phyloP scores from a whole-genome alignment of 768 basidiomycete species.

The Paxillus ammoniavirescens region DNA sequence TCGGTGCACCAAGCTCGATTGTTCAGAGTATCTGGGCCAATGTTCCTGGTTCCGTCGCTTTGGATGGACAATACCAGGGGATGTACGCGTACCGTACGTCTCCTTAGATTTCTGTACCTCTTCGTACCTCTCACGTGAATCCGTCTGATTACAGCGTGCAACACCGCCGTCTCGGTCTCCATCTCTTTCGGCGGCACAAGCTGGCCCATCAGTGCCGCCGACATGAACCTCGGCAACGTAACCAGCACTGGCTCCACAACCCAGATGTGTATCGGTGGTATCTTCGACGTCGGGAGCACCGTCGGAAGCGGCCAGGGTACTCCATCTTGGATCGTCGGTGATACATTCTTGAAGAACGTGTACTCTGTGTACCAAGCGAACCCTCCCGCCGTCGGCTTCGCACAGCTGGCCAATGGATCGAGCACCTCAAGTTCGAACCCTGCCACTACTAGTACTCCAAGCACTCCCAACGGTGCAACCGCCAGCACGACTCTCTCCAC shows the following conservation, averaged over 20 bases:
- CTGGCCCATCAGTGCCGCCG: slow-evolving; percentile 73
- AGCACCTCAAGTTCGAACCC: slow-evolving; percentile 4
- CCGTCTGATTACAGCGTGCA: slow-evolving; percentile 56
- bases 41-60: slow-evolving; percentile 53
- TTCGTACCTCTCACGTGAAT: slow-evolving; percentile 1
- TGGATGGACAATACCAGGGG: slow-evolving; percentile 56
- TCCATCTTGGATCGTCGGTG: slow-evolving; percentile 69
- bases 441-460: slow-evolving; percentile 1
- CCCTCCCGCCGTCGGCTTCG: slow-evolving; percentile 30
- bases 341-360: slow-evolving; percentile 56
- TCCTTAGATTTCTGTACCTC: background rate
- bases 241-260: slow-evolving; percentile 1
- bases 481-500: slow-evolving; percentile 9
- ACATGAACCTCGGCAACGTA: slow-evolving; percentile 77
- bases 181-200: slow-evolving; percentile 74
- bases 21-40: slow-evolving; percentile 64
- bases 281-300: slow-evolving; percentile 69
- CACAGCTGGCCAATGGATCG: slow-evolving; percentile 22
- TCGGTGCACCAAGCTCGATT: slow-evolving; percentile 73
- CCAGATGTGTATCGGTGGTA: slow-evolving; percentile 55
- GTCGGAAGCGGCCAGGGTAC: slow-evolving; percentile 37
- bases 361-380: slow-evolving; percentile 28
- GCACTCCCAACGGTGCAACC: slow-evolving; percentile 3
- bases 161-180: slow-evolving; percentile 49
- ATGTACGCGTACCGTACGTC: slow-evolving; percentile 74